Percentiles rank a stretch among this genome's conserved stretches.
phyloP scores from a whole-genome alignment of 805 yeast species.

The Torulaspora indica region DNA sequence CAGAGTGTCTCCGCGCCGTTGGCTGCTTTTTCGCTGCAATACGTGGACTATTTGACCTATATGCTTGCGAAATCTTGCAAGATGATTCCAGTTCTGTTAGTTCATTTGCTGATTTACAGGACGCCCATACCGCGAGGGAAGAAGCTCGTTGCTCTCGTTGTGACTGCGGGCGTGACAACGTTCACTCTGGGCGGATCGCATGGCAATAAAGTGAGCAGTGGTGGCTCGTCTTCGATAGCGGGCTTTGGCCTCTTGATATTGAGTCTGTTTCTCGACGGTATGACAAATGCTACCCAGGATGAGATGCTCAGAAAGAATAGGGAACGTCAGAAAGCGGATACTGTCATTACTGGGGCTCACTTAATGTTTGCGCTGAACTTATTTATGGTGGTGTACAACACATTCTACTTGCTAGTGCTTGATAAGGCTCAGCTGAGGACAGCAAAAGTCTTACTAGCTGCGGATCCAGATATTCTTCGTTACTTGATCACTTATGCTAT shows the following conservation, averaged over 20 bases:
- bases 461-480: conserved; percentile 45
- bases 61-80: conserved; percentile 91
- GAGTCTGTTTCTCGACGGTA: conserved; percentile 80
- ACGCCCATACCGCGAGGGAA: conserved; percentile 70
- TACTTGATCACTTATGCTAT: conserved; percentile 65
- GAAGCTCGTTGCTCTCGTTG: conserved; percentile 68
- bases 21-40: conserved; percentile 69
- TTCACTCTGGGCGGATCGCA: conserved; percentile 59
- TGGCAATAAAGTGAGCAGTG: conserved; percentile 16
- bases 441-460: conserved; percentile 38
- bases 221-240: conserved; percentile 40
- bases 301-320: conserved; percentile 51
- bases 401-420: conserved; percentile 40
- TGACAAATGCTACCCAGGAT: conserved; percentile 92
- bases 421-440: conserved; percentile 28
- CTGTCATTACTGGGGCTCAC: conserved; percentile 70
- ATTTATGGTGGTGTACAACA: conserved; percentile 43
- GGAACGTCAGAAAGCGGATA: conserved; percentile 21
- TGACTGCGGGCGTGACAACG: conserved; percentile 75
- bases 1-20: conserved; percentile 81
- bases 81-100: conserved; percentile 87
- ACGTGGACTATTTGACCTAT: conserved; percentile 81
- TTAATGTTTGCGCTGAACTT: conserved; percentile 71
- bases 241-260: conserved; percentile 58
- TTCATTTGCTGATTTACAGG: conserved; percentile 67